Evolutionary conservation across 345 rosid species (phyloP), one percentile per base, ranked within the genome.

Genomic region (Clausena lansium): DNA sequence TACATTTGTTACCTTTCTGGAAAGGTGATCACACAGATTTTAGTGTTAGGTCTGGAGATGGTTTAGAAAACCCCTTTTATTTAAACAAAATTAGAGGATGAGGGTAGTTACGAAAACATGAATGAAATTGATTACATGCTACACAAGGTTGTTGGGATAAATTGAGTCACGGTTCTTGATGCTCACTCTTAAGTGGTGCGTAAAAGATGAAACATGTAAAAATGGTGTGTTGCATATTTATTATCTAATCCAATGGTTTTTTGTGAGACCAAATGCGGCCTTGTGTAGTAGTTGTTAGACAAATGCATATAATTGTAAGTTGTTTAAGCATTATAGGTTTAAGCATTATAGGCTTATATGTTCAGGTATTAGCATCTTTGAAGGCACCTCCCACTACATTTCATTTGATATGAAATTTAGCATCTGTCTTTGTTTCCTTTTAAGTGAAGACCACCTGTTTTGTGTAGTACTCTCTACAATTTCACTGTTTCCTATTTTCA

Each of bases 201-300:
- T 4, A 6, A 63, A 30, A 20, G 20, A 75, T 65, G 70, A 32
- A 30, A 30, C 22, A 60, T 8, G 22, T 63, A n/a, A 58, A 14
- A 66, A 54, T 66, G 61, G 50, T 14, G 19, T 52, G 71, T 15
- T n/a, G n/a, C 60, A 6, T 50, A 7, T 62, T 10, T 45, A 11
- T 47, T 38, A 41, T 45, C 22, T 61, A 74, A 63, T 74, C 70
- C 60, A 41, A 50, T 7, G 25, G 24, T 57, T 71, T 47, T 4
- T 47, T 19, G 28, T 71, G 32, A 72, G 75, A 38, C 76, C 55
- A 60, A 73, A 74, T 73, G 36, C 4, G 1, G 50, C 50, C 50
- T 6, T 64, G 19, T 11, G 9, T 14, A 3, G 50, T 13, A 45
- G 62, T 27, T 30, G 30, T 20, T 39, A 61, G 6, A 33, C 20